Percentiles rank a stretch among this genome's conserved stretches.
Evolutionary conservation across 1,284 basidiomycete species (phyloP).

Genomic region (Hemileia vastatrix): DNA sequence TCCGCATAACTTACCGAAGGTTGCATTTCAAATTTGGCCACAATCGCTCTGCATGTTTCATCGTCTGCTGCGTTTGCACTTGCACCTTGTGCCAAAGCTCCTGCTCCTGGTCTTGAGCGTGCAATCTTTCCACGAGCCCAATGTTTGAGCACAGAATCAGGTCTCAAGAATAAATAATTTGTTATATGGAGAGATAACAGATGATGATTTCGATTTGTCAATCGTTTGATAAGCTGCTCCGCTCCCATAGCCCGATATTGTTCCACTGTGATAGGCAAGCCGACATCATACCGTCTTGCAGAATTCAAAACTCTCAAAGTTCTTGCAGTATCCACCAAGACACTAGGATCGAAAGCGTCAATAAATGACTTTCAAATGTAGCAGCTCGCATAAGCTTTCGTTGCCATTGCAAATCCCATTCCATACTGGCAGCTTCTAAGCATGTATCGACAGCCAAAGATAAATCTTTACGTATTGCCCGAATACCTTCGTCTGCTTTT

Average conservation of each 20-base stretch:
- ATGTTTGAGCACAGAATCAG: conserved; percentile 80
- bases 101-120: conserved; percentile 50
- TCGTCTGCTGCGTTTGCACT: conserved; percentile 55
- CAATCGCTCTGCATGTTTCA: conserved; percentile 67
- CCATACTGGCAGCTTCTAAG: conserved; percentile 81
- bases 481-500: conserved; percentile 84
- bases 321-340: conserved; percentile 83
- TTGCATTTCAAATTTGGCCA: conserved; percentile 69
- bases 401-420: conserved; percentile 86
- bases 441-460: conserved; percentile 81
- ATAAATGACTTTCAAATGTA: conserved; percentile 88
- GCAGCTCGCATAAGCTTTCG: conserved; percentile 80
- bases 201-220: conserved; percentile 79
- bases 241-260: too few relatives aligned
- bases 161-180: conserved; percentile 65
- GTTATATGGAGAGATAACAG: conserved; percentile 86
- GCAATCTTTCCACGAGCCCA: conserved; percentile 91
- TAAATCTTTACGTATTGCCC: conserved; percentile 74
- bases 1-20: conserved; percentile 81
- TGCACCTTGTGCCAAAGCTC: conserved; percentile 48
- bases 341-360: conserved; percentile 78
- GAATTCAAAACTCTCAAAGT: conserved; percentile 86
- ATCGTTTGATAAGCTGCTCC: conserved; percentile 59
- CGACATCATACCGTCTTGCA: conserved; percentile 78
- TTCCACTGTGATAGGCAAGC: conserved; percentile 80